These are phyloP conservation scores for Solanum verrucosum DNA, from an alignment of 257 asterid species.

Conservation along the genomic window DNA sequence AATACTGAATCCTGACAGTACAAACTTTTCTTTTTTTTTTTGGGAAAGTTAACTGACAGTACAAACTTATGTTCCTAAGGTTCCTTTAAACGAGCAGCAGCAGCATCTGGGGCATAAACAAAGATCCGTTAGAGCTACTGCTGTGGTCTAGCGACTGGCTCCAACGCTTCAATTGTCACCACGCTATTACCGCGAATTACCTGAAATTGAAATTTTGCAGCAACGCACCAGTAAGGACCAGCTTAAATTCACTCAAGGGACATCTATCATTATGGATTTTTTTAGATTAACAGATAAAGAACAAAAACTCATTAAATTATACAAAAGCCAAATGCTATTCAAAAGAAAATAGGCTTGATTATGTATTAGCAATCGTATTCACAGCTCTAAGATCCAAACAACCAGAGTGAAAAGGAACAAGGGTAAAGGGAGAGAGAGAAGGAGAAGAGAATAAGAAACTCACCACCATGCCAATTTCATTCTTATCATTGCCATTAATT, in stretches of 20 bases:
- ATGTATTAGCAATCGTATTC: background rate
- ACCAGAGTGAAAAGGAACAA: background rate
- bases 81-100: background rate
- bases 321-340: too few species aligned
- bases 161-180: slow-evolving; percentile 90
- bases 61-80: background rate
- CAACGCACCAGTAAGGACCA: background rate
- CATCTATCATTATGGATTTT: background rate
- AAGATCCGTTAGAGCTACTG: background rate
- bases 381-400: background rate
- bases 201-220: slow-evolving; percentile 23
- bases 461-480: slow-evolving; percentile 95
- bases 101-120: background rate
- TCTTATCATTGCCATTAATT: slow-evolving; percentile 77
- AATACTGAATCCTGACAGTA: background rate
- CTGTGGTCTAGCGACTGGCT: slow-evolving; percentile 44
- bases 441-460: slow-evolving; percentile 11
- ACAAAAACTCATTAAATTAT: too few species aligned
- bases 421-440: background rate
- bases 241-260: background rate
- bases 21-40: background rate
- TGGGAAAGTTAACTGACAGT: background rate
- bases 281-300: background rate
- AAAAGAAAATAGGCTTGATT: background rate
- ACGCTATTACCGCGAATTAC: slow-evolving; percentile 87